These are phyloP conservation scores for Blastobotrys indianensis DNA, from an alignment of 1,139 yeast species.

Conservation along the genomic window DNA sequence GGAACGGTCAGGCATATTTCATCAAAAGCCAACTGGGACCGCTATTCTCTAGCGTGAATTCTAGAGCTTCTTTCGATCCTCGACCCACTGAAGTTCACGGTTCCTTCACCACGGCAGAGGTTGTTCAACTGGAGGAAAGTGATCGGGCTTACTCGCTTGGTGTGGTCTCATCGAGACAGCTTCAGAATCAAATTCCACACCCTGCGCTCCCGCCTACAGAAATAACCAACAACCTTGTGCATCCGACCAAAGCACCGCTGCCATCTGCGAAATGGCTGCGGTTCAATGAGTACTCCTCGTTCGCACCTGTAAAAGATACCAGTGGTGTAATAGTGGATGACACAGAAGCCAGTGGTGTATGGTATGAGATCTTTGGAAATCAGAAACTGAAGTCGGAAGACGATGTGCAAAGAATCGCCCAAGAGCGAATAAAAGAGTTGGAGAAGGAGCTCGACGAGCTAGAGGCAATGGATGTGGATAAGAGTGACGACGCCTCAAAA, in stretches of 20 bases:
- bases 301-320: conserved; percentile 78
- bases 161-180: conserved; percentile 42
- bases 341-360: conserved; percentile 58
- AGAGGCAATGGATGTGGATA: conserved; percentile 3
- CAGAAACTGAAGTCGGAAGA: conserved; percentile 33
- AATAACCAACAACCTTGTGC: conserved; percentile 64
- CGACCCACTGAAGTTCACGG: conserved; percentile 57
- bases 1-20: conserved; percentile 61
- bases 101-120: conserved; percentile 51
- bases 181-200: conserved; percentile 45
- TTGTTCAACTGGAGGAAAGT: conserved; percentile 46
- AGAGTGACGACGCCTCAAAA: conserved; percentile 14
- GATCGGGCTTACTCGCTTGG: conserved; percentile 42
- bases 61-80: conserved; percentile 61
- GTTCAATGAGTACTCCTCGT: conserved; percentile 57
- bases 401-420: conserved; percentile 10
- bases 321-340: conserved; percentile 60
- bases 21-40: conserved; percentile 49
- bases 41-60: conserved; percentile 59
- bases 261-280: conserved; percentile 80
- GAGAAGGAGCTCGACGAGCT: conserved; percentile 7
- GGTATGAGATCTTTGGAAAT: conserved; percentile 73
- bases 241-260: conserved; percentile 81
- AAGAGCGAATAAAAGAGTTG: conserved; percentile 11
- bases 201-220: conserved; percentile 63